Base-by-base conservation (phyloP, 345 rosid genomes). In the Populus alba region DNA sequence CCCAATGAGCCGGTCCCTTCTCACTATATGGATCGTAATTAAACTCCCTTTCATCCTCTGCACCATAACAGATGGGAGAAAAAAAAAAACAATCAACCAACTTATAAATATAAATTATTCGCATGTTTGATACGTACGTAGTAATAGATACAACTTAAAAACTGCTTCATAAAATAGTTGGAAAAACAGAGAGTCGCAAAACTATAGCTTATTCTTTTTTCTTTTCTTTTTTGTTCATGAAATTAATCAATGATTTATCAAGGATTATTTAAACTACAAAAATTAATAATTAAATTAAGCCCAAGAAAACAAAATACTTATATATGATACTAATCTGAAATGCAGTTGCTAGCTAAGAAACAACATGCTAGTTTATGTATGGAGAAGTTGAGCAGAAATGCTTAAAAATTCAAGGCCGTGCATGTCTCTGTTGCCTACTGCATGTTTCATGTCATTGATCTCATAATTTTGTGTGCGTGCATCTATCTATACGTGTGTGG, bases 31-130 rank as follows among this genome's bases (percentile, higher is more conserved):
- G 23, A 5, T 73, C 38, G 61, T 92, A 95, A 83, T 59, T 78
- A 68, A 95, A 95, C 20, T 92, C 94, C 10, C 17, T 79, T 74
- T 95, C 94, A 65, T 92, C 85, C 86, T 91, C 98, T 94, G 83
- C 72, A 77, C 53, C 63, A 35, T 16, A 27, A 22, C 17, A 27
- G 0, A 15, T 0, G 38, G 4, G 15, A 18, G 27, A 25, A 25
- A 13, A 20, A 15, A 33, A 33, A 5, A 33, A 18, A 53, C 16
- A 23, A 23, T 12, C n/a, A 27, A 12, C 6, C 17, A 35, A 18
- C 63, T 8, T 59, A 5, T n/a, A 8, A 59, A n/a, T 59, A n/a
- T 23, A 59, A 57, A 3, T 51, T 51, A 51, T 1, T 51, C 57
- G 22, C 57, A 51, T 18, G 57, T 51, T 18, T 51, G 57, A n/a